phyloP scores from a whole-genome alignment of 2,329 filamentous ascomycete species.

The Fonsecaea monophora region DNA sequence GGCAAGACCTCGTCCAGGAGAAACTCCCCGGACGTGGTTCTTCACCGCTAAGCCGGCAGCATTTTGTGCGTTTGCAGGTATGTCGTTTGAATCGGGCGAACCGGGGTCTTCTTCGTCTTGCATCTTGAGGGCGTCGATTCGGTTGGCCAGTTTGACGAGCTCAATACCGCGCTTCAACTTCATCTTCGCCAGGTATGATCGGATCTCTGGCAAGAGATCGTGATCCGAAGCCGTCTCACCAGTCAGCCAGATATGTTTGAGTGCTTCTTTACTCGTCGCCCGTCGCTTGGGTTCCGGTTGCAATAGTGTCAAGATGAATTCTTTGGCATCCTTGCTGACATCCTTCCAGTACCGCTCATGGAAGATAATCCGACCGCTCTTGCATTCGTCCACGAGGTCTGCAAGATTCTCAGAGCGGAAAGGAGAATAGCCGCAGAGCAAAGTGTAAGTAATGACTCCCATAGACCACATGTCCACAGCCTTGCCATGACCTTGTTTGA shows the following conservation, averaged over 20 bases:
- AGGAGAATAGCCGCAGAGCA: slow-evolving; percentile 96
- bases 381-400: slow-evolving; percentile 95
- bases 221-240: slow-evolving; percentile 92
- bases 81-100: slow-evolving; percentile 62
- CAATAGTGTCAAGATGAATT: slow-evolving; percentile 85
- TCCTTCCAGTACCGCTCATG: slow-evolving; percentile 99
- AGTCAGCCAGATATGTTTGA: slow-evolving; percentile 86
- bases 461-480: slow-evolving; percentile 99
- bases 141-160: slow-evolving; percentile 92
- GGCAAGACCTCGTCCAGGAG: slow-evolving; percentile 43
- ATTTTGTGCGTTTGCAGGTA: slow-evolving; percentile 68
- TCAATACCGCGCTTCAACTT: slow-evolving; percentile 93
- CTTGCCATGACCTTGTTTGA: slow-evolving; percentile 96
- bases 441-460: slow-evolving; percentile 97
- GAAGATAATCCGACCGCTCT: slow-evolving; percentile 82
- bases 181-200: slow-evolving; percentile 88
- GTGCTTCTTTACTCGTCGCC: slow-evolving; percentile 78
- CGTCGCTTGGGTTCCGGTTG: slow-evolving; percentile 79
- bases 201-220: slow-evolving; percentile 96
- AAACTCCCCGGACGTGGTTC: slow-evolving; percentile 38
- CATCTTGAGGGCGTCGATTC: slow-evolving; percentile 92
- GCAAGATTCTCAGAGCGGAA: slow-evolving; percentile 94
- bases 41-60: slow-evolving; percentile 55
- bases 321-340: slow-evolving; percentile 92
- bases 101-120: slow-evolving; percentile 81